Percentiles rank a stretch among this genome's conserved stretches.
Evolutionary conservation across 2,329 filamentous ascomycete species (phyloP).

Genomic region (Didymella lethalis): DNA sequence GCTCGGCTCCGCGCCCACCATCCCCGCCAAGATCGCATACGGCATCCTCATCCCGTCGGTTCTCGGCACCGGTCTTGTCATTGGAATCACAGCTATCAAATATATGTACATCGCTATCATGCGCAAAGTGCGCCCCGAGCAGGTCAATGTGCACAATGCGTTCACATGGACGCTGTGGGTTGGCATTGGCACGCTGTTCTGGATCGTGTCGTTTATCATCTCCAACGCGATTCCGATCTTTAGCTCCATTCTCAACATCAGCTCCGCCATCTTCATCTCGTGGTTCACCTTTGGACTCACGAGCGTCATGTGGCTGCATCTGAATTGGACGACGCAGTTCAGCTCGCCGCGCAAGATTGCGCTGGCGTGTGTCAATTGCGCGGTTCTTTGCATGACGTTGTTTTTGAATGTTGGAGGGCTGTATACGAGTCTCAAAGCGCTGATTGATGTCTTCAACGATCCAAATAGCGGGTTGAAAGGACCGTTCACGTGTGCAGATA

Average conservation of each 20-base stretch:
- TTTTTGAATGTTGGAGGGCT: slow-evolving; percentile 39
- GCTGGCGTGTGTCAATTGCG: slow-evolving; percentile 56
- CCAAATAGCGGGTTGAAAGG: slow-evolving; percentile 35
- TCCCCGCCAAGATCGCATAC: slow-evolving; percentile 70
- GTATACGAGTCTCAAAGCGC: slow-evolving; percentile 39
- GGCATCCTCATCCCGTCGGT: slow-evolving; percentile 74
- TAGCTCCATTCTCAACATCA: slow-evolving; percentile 68
- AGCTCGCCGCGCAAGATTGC: slow-evolving; percentile 50
- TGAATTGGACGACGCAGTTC: slow-evolving; percentile 53
- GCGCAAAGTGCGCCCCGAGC: slow-evolving; percentile 44
- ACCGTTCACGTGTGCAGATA: slow-evolving; percentile 42
- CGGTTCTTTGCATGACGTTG: slow-evolving; percentile 49
- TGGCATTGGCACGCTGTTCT: slow-evolving; percentile 62
- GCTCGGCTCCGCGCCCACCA: slow-evolving; percentile 65
- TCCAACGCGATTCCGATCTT: slow-evolving; percentile 62
- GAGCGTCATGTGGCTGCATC: slow-evolving; percentile 57
- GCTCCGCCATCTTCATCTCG: slow-evolving; percentile 64
- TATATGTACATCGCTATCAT: slow-evolving; percentile 71
- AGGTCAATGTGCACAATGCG: slow-evolving; percentile 55
- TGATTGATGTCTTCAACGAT: slow-evolving; percentile 41
- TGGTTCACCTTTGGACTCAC: slow-evolving; percentile 68
- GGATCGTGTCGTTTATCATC: slow-evolving; percentile 61
- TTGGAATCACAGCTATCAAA: slow-evolving; percentile 71
- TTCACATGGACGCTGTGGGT: slow-evolving; percentile 68
- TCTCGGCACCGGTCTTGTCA: slow-evolving; percentile 74